These are phyloP conservation scores for Lenwebbia sp. DNA, from an alignment of 345 rosid species.

Conservation along the genomic window DNA sequence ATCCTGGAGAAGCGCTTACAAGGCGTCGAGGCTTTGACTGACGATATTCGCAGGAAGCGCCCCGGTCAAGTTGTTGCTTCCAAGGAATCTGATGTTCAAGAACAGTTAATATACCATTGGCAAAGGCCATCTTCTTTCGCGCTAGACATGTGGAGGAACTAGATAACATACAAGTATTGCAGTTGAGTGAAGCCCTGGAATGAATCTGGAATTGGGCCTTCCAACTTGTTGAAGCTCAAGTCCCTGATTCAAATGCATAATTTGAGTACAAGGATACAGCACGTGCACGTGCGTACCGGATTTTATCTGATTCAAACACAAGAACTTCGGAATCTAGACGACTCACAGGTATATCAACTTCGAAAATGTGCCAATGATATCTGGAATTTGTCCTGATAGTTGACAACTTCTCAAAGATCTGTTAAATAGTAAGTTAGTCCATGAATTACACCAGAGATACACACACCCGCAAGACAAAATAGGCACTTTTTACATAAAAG, in stretches of 20 bases:
- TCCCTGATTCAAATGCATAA: slow-evolving; percentile 18
- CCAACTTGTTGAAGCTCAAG: slow-evolving; percentile 50
- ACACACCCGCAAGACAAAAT: neutral
- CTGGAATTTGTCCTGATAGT: slow-evolving; percentile 38
- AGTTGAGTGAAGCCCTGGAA: slow-evolving; percentile 18
- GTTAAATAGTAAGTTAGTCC: neutral
- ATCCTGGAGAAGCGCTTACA: slow-evolving; percentile 17
- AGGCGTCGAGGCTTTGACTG: slow-evolving; percentile 19
- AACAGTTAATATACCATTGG: neutral
- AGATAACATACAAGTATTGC: slow-evolving; percentile 24
- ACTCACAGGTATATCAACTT: slow-evolving; percentile 29
- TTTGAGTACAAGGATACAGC: neutral
- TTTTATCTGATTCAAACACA: neutral
- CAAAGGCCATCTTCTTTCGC: neutral
- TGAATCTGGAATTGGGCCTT: slow-evolving; percentile 32
- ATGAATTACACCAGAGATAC: neutral
- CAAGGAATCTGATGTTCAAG: slow-evolving; percentile 30
- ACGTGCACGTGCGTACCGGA: neutral
- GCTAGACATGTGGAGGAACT: neutral
- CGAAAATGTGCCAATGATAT: slow-evolving; percentile 17
- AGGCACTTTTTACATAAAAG: neutral
- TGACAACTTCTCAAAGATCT: slow-evolving; percentile 42
- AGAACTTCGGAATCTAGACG: neutral
- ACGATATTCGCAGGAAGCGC: slow-evolving; percentile 26
- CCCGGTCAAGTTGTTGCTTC: slow-evolving; percentile 38